A percentile compares a stretch with the other conserved stretches of the same genome.
Conservation (phyloP, 768 basidiomycete genomes). For the Termitomyces sp. region DNA sequence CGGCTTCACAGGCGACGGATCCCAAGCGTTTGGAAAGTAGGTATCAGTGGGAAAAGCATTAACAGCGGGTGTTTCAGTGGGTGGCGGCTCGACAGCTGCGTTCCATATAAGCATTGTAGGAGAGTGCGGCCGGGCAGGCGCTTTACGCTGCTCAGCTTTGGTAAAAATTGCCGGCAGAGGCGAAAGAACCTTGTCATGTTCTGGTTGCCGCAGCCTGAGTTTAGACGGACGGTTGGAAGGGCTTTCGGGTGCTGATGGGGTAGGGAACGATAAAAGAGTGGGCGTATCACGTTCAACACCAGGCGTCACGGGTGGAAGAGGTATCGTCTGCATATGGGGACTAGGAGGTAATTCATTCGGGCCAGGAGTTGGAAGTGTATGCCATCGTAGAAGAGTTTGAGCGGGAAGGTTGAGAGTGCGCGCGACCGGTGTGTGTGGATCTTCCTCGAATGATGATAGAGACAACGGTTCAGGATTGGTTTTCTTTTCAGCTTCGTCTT, state of each 20-base stretch:
- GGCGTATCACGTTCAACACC: slow-evolving; percentile 18
- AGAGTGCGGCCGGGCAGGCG: slow-evolving; percentile 43
- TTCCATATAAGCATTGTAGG: slow-evolving; percentile 76
- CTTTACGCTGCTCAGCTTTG: slow-evolving; percentile 14
- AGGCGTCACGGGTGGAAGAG: slow-evolving; percentile 43
- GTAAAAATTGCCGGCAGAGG: slow-evolving; percentile 15
- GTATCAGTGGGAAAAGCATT: slow-evolving; percentile 67
- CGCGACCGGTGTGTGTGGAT: slow-evolving; percentile 32
- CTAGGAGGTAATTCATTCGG: slow-evolving; percentile 58
- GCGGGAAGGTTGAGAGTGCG: slow-evolving; percentile 24
- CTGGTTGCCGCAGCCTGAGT: slow-evolving; percentile 11
- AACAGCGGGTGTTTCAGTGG: slow-evolving; percentile 46
- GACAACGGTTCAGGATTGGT: slow-evolving; percentile 6
- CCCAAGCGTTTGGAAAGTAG: slow-evolving; percentile 87
- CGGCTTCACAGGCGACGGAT: slow-evolving; percentile 43
- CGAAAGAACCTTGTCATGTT: slow-evolving; percentile 14
- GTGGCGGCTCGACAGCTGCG: slow-evolving; percentile 75
- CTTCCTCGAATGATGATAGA: slow-evolving; percentile 18
- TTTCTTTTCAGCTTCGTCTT: slow-evolving; percentile 2
- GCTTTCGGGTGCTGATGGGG: slow-evolving; percentile 7
- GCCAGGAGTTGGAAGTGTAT: slow-evolving; percentile 55
- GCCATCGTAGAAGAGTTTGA: slow-evolving; percentile 34
- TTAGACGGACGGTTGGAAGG: slow-evolving; percentile 6
- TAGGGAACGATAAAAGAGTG: slow-evolving; percentile 10
- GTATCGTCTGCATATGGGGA: slow-evolving; percentile 42